These are phyloP conservation scores for Candida ipomoeae DNA, from an alignment of 805 yeast species.

Conservation along the genomic window DNA sequence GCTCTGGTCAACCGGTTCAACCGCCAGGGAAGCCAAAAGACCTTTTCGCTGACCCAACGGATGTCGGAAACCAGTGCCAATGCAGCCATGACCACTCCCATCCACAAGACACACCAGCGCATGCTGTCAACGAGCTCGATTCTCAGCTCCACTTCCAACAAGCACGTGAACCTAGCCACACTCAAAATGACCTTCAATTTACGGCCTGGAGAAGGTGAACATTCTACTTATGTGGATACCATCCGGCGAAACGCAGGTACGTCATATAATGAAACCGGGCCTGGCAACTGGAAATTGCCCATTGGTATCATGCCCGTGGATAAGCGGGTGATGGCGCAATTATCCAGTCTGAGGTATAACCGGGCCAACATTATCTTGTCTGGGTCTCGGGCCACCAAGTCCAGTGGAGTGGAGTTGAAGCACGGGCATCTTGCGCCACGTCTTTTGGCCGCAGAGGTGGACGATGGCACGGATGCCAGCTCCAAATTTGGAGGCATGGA, in stretches of 20 bases:
- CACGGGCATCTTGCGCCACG: constrained; percentile 63
- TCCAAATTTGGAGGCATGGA: constrained; percentile 12
- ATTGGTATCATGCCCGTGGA: constrained; percentile 51
- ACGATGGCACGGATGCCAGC: constrained; percentile 34
- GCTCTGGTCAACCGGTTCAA: background rate
- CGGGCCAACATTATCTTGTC: constrained; percentile 4
- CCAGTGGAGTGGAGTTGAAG: constrained; percentile 51
- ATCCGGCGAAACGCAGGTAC: constrained; percentile 45
- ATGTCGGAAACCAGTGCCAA: background rate
- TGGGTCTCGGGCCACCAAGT: constrained; percentile 21
- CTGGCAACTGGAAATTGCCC: constrained; percentile 48
- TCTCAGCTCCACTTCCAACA: constrained; percentile 28
- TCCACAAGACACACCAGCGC: constrained; percentile 8
- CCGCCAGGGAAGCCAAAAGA: constrained; percentile 1
- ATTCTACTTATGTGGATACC: constrained; percentile 46
- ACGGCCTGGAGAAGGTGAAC: constrained; percentile 48
- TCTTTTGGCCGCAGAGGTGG: constrained; percentile 71
- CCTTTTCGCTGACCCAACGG: background rate
- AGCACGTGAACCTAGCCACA: constrained; percentile 36
- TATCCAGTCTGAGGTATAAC: constrained; percentile 20
- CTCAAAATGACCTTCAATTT: constrained; percentile 33
- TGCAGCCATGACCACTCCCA: background rate
- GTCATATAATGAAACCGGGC: constrained; percentile 44
- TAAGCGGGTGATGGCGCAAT: constrained; percentile 19
- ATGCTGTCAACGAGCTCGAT: constrained; percentile 34